Evolutionary conservation across 2,329 filamentous ascomycete genomes (phyloP).

Genomic region (Lasiodiplodia theobromae): DNA sequence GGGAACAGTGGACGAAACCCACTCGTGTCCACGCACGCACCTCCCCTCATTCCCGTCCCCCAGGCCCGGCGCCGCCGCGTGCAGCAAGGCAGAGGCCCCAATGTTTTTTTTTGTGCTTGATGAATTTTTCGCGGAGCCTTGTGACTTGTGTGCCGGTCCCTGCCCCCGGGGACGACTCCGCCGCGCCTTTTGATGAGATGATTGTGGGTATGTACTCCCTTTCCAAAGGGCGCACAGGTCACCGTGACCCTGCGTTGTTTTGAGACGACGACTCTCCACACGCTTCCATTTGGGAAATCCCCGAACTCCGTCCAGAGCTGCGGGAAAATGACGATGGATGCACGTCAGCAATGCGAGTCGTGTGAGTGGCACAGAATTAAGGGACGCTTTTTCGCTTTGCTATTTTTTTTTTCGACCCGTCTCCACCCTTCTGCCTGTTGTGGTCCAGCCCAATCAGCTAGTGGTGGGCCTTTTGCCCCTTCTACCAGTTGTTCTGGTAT

Average conservation of each 20-base stretch:
- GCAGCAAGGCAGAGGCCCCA: not conserved
- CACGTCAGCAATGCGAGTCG: slow-evolving; percentile 5
- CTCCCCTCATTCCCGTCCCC: not conserved
- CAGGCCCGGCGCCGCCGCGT: not conserved
- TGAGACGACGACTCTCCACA: not conserved
- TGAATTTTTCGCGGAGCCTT: slow-evolving; percentile 18
- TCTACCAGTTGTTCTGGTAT: not conserved
- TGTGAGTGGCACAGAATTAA: not conserved
- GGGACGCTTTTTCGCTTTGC: not conserved
- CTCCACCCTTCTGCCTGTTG: not conserved
- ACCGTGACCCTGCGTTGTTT: not conserved
- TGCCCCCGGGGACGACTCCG: not conserved
- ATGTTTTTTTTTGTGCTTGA: not conserved
- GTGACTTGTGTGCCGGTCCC: slow-evolving; percentile 3
- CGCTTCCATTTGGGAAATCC: not conserved
- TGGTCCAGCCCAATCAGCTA: not conserved
- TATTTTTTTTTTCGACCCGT: slow-evolving; percentile 16
- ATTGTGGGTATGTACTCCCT: not conserved
- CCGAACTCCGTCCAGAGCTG: not conserved
- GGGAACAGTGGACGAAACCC: slow-evolving; percentile 1
- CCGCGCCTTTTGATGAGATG: no score
- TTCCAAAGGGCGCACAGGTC: not conserved
- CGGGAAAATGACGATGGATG: slow-evolving; percentile 7
- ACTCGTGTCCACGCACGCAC: slow-evolving; percentile 7
- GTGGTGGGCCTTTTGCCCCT: not conserved